These are phyloP conservation scores for Scenedesmus sp. DNA, from an alignment of 163 green algal genomes.

Conservation along the genomic window DNA sequence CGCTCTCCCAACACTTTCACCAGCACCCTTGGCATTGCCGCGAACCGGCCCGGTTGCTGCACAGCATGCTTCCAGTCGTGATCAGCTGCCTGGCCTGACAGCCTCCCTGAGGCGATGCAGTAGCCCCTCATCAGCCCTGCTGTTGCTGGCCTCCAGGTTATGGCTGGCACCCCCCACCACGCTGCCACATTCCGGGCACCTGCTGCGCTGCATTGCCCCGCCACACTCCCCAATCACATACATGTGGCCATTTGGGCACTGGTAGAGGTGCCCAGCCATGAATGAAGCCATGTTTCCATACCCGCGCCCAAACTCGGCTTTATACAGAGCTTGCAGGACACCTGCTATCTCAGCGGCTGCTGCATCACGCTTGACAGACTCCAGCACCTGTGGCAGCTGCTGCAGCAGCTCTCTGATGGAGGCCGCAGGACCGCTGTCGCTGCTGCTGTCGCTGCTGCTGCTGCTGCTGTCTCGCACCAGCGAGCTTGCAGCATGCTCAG, in stretches of 20 bases:
- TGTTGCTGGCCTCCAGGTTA: slow-evolving; percentile 52
- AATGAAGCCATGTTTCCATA: slow-evolving; percentile 19
- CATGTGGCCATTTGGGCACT: slow-evolving; percentile 80
- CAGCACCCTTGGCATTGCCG: too few relatives aligned
- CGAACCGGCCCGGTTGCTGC: too few relatives aligned
- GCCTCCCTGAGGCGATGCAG: background rate
- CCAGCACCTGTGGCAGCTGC: background rate
- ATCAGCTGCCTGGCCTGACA: background rate
- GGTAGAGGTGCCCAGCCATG: slow-evolving; percentile 48
- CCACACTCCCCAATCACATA: slow-evolving; percentile 85
- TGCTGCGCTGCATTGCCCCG: slow-evolving; percentile 59
- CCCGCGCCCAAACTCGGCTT: background rate
- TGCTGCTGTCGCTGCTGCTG: background rate
- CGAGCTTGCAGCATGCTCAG: background rate
- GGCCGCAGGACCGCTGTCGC: background rate
- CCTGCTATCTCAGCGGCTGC: slow-evolving; percentile 1
- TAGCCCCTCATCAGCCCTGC: slow-evolving; percentile 7
- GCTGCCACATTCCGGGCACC: slow-evolving; percentile 64
- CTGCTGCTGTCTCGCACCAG: background rate
- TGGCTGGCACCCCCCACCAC: slow-evolving; percentile 63
- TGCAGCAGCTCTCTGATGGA: background rate
- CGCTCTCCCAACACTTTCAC: too few relatives aligned
- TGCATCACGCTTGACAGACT: background rate
- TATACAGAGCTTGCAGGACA: slow-evolving; percentile 8
- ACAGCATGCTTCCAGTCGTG: background rate